Evolutionary conservation across 2,329 filamentous ascomycete genomes (phyloP).

Genomic region (Thermoascus crustaceus): DNA sequence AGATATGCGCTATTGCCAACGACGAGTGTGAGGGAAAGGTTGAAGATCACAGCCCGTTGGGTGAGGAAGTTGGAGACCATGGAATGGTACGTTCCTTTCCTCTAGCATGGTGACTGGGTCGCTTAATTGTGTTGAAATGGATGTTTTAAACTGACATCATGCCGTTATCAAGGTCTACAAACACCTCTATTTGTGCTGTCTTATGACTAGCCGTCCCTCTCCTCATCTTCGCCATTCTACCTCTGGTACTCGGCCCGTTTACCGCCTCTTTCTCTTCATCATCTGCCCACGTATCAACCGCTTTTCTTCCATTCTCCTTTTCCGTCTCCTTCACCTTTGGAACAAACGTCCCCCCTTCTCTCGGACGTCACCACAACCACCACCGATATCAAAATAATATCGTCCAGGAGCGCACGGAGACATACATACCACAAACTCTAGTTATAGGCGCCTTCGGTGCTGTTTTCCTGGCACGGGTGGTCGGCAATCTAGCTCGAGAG

Average conservation of each 20-base stretch:
- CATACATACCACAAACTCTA: conserved; percentile 24
- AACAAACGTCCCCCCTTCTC: conserved; percentile 1
- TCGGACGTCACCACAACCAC: background rate
- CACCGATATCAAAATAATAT: too few species aligned
- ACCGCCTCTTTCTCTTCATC: conserved; percentile 14
- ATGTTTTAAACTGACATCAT: background rate
- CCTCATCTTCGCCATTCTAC: conserved; percentile 24
- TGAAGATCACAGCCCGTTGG: conserved; percentile 79
- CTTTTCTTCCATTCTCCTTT: conserved; percentile 28
- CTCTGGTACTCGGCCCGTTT: conserved; percentile 18
- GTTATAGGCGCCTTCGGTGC: conserved; percentile 24
- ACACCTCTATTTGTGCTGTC: conserved; percentile 17
- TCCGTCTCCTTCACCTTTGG: conserved; percentile 29
- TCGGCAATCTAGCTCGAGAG: conserved; percentile 20
- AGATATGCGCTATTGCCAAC: conserved; percentile 70
- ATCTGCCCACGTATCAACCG: conserved; percentile 21
- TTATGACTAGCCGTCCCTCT: conserved; percentile 39
- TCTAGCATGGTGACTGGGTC: background rate
- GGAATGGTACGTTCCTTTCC: conserved; percentile 54
- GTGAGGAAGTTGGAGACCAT: conserved; percentile 62
- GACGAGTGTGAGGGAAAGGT: conserved; percentile 66
- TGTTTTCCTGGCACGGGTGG: conserved; percentile 23
- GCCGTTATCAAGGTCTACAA: conserved; percentile 8
- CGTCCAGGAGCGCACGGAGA: conserved; percentile 8
- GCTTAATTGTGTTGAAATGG: conserved; percentile 1